Percentiles rank a stretch among this genome's conserved stretches.
Conservation (phyloP, 495 filamentous ascomycete genomes). For the Podospora comata region DNA sequence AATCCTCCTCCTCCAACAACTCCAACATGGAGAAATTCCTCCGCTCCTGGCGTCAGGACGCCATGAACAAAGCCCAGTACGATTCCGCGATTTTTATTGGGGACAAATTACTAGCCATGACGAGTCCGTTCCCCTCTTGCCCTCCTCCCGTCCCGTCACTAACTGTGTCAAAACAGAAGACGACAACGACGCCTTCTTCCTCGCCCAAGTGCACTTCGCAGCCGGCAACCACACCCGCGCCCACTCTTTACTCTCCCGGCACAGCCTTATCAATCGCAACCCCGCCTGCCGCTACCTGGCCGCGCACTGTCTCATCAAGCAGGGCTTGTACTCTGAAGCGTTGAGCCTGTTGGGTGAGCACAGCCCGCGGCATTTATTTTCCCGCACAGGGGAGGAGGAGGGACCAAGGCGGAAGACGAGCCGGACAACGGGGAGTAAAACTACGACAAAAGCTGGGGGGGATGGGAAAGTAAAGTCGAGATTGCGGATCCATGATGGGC, state of each 20-base stretch:
- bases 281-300: conserved; percentile 87
- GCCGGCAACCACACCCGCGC: conserved; percentile 92
- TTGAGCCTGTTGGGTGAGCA: conserved; percentile 85
- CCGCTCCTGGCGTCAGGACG: conserved; percentile 88
- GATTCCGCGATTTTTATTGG: conserved; percentile 94
- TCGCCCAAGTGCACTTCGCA: conserved; percentile 66
- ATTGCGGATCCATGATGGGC: conserved; percentile 45
- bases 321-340: conserved; percentile 84
- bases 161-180: background rate
- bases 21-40: conserved; percentile 81
- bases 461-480: conserved; percentile 27
- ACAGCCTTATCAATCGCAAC: conserved; percentile 70
- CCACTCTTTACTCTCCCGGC: conserved; percentile 75
- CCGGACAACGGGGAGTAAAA: conserved; percentile 21
- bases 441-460: no score
- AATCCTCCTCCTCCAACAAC: conserved; percentile 25
- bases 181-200: conserved; percentile 20
- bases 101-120: conserved; percentile 92
- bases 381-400: background rate
- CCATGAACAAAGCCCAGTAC: conserved; percentile 87
- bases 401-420: conserved; percentile 56
- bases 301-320: conserved; percentile 88
- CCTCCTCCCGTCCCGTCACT: background rate
- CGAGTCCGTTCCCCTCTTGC: conserved; percentile 54
- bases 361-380: conserved; percentile 81